Percentiles rank a stretch among this genome's conserved stretches.
phyloP scores from a whole-genome alignment of 768 basidiomycete species.

The Boletus edulis region DNA sequence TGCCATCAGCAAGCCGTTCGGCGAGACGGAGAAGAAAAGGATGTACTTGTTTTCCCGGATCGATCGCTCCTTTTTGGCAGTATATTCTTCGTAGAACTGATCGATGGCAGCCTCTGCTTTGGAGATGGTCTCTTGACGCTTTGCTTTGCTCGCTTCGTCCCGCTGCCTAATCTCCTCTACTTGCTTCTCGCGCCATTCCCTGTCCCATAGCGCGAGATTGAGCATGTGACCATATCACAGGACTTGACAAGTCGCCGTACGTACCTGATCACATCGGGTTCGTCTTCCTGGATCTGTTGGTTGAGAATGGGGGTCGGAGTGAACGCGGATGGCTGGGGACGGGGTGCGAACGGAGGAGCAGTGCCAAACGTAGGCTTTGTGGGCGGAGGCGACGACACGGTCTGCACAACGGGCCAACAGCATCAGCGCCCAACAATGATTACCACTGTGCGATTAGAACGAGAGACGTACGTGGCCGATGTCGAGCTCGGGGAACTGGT shows the following conservation, averaged over 20 bases:
- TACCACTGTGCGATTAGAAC: conserved; percentile 4
- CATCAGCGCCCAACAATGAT: conserved; percentile 6
- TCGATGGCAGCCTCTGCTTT: conserved; percentile 87
- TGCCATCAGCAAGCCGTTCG: not conserved
- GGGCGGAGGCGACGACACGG: conserved; percentile 31
- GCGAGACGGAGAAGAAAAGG: not conserved
- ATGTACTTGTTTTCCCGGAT: conserved; percentile 93
- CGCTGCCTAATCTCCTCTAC: conserved; percentile 78
- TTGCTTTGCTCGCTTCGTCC: conserved; percentile 75
- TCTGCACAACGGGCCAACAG: conserved; percentile 15
- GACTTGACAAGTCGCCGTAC: conserved; percentile 8
- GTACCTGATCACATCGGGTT: conserved; percentile 84
- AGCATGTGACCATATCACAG: not conserved
- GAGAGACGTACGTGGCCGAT: conserved; percentile 38
- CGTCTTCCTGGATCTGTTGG: conserved; percentile 69
- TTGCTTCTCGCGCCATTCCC: conserved; percentile 87
- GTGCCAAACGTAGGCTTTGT: conserved; percentile 46
- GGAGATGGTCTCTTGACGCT: conserved; percentile 77
- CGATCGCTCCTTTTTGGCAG: conserved; percentile 82
- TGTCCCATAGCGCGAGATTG: conserved; percentile 28
- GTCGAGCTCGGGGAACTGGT: conserved; percentile 80
- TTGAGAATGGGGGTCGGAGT: conserved; percentile 73
- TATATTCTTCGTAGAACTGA: conserved; percentile 87
- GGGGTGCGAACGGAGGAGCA: conserved; percentile 64
- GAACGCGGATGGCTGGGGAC: conserved; percentile 68